phyloP scores from a whole-genome alignment of 495 filamentous ascomycete species.

The Penicillium daleae region DNA sequence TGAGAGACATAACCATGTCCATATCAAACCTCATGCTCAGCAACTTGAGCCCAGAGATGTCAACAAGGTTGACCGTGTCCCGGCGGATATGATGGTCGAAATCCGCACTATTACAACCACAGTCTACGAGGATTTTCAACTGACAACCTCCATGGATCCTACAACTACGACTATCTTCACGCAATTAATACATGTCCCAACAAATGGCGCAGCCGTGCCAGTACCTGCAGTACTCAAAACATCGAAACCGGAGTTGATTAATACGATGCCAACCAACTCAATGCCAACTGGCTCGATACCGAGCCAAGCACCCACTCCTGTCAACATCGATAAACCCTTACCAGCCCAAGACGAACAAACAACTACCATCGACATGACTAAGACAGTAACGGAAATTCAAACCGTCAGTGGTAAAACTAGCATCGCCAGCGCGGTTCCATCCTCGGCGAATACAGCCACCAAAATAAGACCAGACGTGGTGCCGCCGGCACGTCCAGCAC shows the following conservation, averaged over 20 bases:
- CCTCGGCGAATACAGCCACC: neutral
- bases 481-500: neutral
- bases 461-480: neutral
- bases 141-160: constrained; percentile 17
- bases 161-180: constrained; percentile 21
- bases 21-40: constrained; percentile 18
- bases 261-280: neutral
- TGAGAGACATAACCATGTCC: constrained; percentile 17
- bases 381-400: constrained; percentile 9
- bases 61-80: constrained; percentile 14
- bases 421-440: neutral
- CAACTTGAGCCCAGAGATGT: constrained; percentile 10
- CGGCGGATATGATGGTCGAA: constrained; percentile 25
- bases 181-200: constrained; percentile 2
- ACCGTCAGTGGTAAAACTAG: constrained; percentile 6
- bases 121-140: constrained; percentile 23
- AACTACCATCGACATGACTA: constrained; percentile 24
- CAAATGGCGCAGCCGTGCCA: neutral
- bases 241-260: neutral
- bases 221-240: neutral
- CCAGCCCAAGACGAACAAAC: constrained; percentile 9
- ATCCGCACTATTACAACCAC: constrained; percentile 35
- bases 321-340: neutral
- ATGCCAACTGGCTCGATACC: neutral
- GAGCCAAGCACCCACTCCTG: neutral